phyloP scores from a whole-genome alignment of 805 yeast species.

The Starmera amethionina region DNA sequence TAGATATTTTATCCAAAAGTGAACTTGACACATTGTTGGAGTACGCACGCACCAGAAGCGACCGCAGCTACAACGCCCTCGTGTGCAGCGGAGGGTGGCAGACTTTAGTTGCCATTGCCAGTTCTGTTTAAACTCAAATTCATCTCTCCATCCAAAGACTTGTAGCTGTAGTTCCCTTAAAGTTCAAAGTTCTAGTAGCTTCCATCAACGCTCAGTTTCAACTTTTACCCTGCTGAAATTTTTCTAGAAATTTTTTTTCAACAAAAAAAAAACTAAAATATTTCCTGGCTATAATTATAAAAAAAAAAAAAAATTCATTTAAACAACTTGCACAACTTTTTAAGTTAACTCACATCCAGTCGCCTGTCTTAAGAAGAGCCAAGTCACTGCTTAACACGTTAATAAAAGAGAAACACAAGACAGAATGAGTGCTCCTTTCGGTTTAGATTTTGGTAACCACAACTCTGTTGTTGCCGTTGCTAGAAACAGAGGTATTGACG shows the following conservation, averaged over 20 bases:
- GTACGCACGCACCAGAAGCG: constrained; percentile 21
- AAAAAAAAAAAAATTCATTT: not conserved
- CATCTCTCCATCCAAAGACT: too few species aligned
- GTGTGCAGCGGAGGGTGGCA: constrained; percentile 51
- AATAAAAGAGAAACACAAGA: not conserved
- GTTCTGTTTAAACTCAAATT: not conserved
- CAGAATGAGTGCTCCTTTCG: constrained; percentile 86
- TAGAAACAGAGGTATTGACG: constrained; percentile 96
- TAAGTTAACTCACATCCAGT: not conserved
- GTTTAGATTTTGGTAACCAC: constrained; percentile 95
- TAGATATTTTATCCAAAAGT: constrained; percentile 45
- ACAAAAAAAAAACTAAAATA: not conserved
- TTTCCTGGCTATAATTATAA: too few species aligned
- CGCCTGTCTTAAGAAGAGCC: not conserved
- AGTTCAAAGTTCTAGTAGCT: not conserved
- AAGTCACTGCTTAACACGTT: not conserved
- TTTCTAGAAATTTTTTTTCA: constrained; percentile 1
- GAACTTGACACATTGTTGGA: constrained; percentile 51
- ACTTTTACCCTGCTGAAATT: not conserved
- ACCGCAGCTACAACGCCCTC: too few species aligned
- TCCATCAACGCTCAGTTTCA: not conserved
- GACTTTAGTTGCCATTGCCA: constrained; percentile 52
- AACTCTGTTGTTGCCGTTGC: constrained; percentile 94
- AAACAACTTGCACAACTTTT: not conserved
- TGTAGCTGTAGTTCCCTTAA: not conserved